Evolutionary conservation across 2,329 filamentous ascomycete species (phyloP).

Genomic region (Diplodia mutila): DNA sequence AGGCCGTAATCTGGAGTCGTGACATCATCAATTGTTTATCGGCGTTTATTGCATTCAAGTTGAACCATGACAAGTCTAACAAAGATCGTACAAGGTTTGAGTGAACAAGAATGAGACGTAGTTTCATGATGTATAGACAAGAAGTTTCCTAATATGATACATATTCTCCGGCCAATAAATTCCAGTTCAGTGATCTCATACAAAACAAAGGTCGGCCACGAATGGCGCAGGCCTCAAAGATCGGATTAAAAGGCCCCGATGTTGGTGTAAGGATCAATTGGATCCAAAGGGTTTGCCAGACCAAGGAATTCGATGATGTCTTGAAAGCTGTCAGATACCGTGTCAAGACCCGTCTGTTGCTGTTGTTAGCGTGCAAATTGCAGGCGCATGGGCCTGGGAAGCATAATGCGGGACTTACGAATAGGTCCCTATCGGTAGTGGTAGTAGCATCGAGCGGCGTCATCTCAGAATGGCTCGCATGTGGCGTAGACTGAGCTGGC

Average conservation of each 20-base stretch:
- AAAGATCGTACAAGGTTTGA: neutral
- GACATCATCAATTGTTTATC: neutral
- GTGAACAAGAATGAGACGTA: neutral
- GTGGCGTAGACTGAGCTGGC: neutral
- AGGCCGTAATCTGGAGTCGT: neutral
- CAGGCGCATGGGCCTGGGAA: neutral
- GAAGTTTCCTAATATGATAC: neutral
- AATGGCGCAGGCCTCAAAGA: neutral
- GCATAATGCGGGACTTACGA: neutral
- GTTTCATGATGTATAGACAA: neutral
- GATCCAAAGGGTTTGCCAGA: conserved; percentile 2
- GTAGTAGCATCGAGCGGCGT: neutral
- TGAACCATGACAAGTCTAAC: neutral
- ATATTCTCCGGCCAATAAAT: neutral
- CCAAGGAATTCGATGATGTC: conserved; percentile 14
- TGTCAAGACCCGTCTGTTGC: conserved; percentile 5
- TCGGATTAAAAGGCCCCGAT: neutral
- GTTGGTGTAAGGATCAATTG: neutral
- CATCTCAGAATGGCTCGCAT: neutral
- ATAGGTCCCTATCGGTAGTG: neutral
- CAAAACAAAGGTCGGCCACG: neutral
- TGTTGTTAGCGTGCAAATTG: neutral
- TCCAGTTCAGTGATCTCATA: neutral
- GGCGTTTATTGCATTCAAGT: neutral
- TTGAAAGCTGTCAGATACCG: conserved; percentile 11